phyloP scores from a whole-genome alignment of 441 rosid genomes.

The Flueggea neowawraea region DNA sequence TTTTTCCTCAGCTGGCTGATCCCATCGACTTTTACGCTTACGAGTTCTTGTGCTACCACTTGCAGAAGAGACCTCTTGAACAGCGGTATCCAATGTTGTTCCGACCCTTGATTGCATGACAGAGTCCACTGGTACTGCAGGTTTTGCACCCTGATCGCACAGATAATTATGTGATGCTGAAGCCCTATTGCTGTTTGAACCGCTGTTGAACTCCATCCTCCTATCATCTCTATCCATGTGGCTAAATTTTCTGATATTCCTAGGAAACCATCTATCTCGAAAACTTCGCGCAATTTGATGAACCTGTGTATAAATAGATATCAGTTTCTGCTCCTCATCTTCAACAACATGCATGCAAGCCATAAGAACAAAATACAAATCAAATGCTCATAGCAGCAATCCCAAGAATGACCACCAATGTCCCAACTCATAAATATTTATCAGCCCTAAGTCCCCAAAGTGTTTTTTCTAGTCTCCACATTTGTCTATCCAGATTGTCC shows the following conservation, averaged over 20 bases:
- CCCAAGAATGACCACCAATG: too few relatives aligned
- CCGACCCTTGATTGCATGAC: slow-evolving; percentile 33
- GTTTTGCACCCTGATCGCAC: slow-evolving; percentile 46
- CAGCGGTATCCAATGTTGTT: slow-evolving; percentile 32
- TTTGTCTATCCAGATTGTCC: too few relatives aligned
- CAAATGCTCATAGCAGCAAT: too few relatives aligned
- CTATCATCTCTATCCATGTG: slow-evolving; percentile 62
- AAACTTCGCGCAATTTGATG: slow-evolving; percentile 93
- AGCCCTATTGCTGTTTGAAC: slow-evolving; percentile 38
- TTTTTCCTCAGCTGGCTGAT: slow-evolving; percentile 50
- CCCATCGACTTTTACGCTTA: slow-evolving; percentile 99
- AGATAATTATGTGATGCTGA: slow-evolving; percentile 43
- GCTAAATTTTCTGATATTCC: slow-evolving; percentile 47
- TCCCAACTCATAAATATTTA: slow-evolving; percentile 1
- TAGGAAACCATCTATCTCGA: slow-evolving; percentile 88
- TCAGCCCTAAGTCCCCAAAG: slow-evolving; percentile 1
- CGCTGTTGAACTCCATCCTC: slow-evolving; percentile 41
- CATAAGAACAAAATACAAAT: too few relatives aligned
- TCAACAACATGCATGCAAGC: too few relatives aligned
- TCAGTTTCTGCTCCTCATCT: too few relatives aligned
- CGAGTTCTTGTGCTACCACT: slow-evolving; percentile 40
- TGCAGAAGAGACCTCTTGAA: slow-evolving; percentile 27
- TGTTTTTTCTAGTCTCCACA: background rate
- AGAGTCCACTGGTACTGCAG: slow-evolving; percentile 41
- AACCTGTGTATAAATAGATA: slow-evolving; percentile 48